Conservation (phyloP, 1,139 yeast species). For the Kluyveromyces marxianus region DNA sequence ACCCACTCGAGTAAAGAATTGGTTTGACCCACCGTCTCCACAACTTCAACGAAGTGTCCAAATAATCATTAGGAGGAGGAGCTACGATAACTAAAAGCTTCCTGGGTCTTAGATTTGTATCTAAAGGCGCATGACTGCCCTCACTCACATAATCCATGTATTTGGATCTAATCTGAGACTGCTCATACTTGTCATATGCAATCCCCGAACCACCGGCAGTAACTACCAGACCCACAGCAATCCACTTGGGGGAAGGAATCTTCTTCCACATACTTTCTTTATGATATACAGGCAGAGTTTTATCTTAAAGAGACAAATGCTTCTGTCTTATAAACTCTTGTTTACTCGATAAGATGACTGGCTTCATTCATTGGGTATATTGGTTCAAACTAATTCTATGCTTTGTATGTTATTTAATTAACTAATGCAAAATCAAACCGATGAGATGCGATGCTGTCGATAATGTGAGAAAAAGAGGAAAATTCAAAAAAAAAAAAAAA, state of each 20-base stretch:
- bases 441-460: no score
- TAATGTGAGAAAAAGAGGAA: no score
- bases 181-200: conserved; percentile 71
- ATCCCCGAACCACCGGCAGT: conserved; percentile 64
- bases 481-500: no score
- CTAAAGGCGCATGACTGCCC: conserved; percentile 37
- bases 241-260: conserved; percentile 89
- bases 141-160: conserved; percentile 59
- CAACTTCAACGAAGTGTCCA: conserved; percentile 65
- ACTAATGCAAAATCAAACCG: no score
- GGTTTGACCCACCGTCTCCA: conserved; percentile 85
- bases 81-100: conserved; percentile 78
- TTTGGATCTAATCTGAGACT: conserved; percentile 52
- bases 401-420: no score
- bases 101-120: conserved; percentile 52
- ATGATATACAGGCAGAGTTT: background rate
- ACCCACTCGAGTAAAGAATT: conserved; percentile 72
- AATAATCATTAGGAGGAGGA: conserved; percentile 92
- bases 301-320: no score
- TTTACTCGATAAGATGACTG: no score
- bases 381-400: no score
- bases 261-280: background rate
- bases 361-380: no score
- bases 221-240: conserved; percentile 74
- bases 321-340: background rate